Evolutionary conservation across 352 stramenopile genomes (phyloP).

Genomic region (Stramenopiles sp.): DNA sequence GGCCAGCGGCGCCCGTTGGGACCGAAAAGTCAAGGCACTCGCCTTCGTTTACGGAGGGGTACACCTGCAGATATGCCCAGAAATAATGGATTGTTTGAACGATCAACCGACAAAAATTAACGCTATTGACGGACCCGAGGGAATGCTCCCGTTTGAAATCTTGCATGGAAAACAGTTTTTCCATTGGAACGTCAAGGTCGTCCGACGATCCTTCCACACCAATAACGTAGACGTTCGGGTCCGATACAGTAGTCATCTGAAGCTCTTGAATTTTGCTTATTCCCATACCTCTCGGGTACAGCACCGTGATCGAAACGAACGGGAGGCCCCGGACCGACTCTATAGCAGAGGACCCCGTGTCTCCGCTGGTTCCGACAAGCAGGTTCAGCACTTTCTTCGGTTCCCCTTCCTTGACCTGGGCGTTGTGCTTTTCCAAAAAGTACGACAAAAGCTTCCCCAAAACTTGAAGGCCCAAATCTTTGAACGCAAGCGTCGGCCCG

Average conservation of each 20-base stretch:
- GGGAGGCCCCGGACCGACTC: slow-evolving; percentile 10
- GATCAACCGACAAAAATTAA: slow-evolving; percentile 19
- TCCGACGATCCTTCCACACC: slow-evolving; percentile 19
- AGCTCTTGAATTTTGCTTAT: slow-evolving; percentile 19
- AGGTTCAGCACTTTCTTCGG: slow-evolving; percentile 7
- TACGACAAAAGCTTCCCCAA: slow-evolving; percentile 15
- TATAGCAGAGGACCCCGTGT: slow-evolving; percentile 17
- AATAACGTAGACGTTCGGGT: slow-evolving; percentile 16
- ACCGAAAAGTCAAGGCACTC: slow-evolving; percentile 15
- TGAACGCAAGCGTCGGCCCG: slow-evolving; percentile 21
- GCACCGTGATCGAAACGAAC: slow-evolving; percentile 7
- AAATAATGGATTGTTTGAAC: slow-evolving; percentile 21
- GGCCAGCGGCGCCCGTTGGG: slow-evolving; percentile 17
- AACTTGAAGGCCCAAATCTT: slow-evolving; percentile 21
- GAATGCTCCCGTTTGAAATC: slow-evolving; percentile 14
- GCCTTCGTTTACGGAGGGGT: background rate
- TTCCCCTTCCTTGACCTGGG: too few species aligned
- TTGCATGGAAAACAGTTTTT: slow-evolving; percentile 13
- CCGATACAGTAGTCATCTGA: slow-evolving; percentile 16
- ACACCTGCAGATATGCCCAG: slow-evolving; percentile 19
- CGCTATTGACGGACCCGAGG: slow-evolving; percentile 19
- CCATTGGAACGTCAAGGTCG: slow-evolving; percentile 17
- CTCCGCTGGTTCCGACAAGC: slow-evolving; percentile 17
- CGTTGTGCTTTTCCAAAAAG: background rate
- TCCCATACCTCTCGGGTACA: slow-evolving; percentile 18